Evolutionary conservation across 2,329 filamentous ascomycete species (phyloP).

Genomic region (Fusarium paranaense): DNA sequence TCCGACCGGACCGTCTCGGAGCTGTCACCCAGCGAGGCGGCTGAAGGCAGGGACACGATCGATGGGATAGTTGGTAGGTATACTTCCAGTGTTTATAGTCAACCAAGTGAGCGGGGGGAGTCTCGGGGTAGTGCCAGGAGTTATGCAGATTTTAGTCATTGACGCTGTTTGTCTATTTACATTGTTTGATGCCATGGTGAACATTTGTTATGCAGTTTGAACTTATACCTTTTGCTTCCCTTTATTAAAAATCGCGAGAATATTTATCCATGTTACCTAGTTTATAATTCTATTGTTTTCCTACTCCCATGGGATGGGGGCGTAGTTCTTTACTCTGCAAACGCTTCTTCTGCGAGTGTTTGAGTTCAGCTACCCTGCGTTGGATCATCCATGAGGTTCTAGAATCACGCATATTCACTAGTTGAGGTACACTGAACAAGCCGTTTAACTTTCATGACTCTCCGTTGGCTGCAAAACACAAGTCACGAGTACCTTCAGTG

Average conservation of each 20-base stretch:
- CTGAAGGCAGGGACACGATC: not conserved
- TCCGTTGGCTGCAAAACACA: not conserved
- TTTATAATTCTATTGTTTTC: not conserved
- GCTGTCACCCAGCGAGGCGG: not conserved
- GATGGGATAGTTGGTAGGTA: not conserved
- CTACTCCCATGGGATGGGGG: accelerated
- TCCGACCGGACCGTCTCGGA: not conserved
- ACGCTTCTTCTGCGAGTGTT: not conserved
- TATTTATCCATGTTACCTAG: not conserved
- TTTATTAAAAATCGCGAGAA: not conserved
- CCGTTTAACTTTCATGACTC: not conserved
- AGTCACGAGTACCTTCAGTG: not conserved
- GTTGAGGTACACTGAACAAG: not conserved
- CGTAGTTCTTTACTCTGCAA: not conserved
- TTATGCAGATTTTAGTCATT: not conserved
- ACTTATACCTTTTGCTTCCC: not conserved
- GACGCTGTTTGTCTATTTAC: not conserved
- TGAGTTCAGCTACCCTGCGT: not conserved
- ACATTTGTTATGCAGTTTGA: not conserved
- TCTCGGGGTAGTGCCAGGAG: not conserved
- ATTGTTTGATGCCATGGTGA: not conserved
- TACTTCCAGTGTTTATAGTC: slow-evolving; percentile 2
- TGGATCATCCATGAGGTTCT: not conserved
- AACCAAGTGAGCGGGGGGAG: not conserved
- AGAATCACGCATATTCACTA: not conserved